A percentile compares a stretch with the other conserved stretches of the same genome.
These are phyloP conservation scores for Phytophthora palmivora DNA, from an alignment of 352 stramenopile genomes.

Conservation along the genomic window DNA sequence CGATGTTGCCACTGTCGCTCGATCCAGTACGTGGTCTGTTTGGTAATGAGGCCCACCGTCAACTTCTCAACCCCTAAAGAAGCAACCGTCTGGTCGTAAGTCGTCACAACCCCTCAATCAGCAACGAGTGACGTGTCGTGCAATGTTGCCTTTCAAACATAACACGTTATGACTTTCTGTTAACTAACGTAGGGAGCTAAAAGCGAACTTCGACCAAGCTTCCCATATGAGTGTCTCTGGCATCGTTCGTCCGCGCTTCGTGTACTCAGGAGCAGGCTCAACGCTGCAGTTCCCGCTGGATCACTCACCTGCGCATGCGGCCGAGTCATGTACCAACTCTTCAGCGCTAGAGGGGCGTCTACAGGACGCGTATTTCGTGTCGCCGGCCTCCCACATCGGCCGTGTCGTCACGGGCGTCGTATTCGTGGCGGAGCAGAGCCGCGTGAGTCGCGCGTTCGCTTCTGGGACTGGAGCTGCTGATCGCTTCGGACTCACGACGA, in stretches of 20 bases:
- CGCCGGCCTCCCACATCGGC: constrained; percentile 76
- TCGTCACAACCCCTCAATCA: constrained; percentile 29
- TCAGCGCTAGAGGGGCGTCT: constrained; percentile 9
- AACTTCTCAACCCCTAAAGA: constrained; percentile 27
- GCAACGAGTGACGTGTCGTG: constrained; percentile 59
- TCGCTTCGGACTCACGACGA: constrained; percentile 58
- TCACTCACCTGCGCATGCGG: constrained; percentile 10
- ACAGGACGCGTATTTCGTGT: constrained; percentile 76
- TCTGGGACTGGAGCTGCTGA: constrained; percentile 23
- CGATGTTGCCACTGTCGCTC: constrained; percentile 8
- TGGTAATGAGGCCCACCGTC: constrained; percentile 30
- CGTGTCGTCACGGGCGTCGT: constrained; percentile 87
- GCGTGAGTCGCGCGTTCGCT: constrained; percentile 41
- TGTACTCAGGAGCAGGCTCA: constrained; percentile 57
- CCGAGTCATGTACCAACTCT: constrained; percentile 1
- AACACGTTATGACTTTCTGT: constrained; percentile 7
- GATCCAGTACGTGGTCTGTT: constrained; percentile 43
- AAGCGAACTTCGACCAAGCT: constrained; percentile 2
- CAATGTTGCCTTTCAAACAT: constrained; percentile 14
- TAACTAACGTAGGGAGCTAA: constrained; percentile 10
- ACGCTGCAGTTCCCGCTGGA: constrained; percentile 55
- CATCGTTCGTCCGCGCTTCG: constrained; percentile 51
- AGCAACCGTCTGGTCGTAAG: constrained; percentile 30
- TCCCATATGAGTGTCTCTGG: constrained; percentile 40
- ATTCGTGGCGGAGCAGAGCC: constrained; percentile 59